Percentiles rank a stretch among this genome's conserved stretches.
Conservation (phyloP, 1,284 basidiomycete species). For the Testicularia cyperi region DNA sequence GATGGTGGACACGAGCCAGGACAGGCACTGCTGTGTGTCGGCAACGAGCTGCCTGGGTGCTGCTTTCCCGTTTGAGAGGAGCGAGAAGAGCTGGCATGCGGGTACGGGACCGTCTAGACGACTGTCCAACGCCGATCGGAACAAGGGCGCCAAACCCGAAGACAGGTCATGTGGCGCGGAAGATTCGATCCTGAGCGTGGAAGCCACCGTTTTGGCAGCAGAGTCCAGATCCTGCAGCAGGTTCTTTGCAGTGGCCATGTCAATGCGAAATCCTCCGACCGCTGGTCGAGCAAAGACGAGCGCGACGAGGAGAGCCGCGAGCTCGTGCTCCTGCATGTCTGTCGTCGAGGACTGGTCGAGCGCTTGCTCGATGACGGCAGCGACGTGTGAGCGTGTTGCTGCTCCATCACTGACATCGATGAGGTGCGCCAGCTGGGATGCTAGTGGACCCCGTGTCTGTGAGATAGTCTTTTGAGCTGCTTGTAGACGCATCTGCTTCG, state of each 20-base stretch:
- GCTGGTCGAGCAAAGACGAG: slow-evolving; percentile 25
- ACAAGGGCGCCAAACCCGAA: background rate
- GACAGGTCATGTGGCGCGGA: too few species aligned
- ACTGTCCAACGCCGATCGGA: slow-evolving; percentile 3
- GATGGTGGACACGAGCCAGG: slow-evolving; percentile 7
- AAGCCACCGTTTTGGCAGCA: background rate
- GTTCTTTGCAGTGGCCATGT: background rate
- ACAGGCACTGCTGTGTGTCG: slow-evolving; percentile 3
- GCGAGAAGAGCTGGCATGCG: slow-evolving; percentile 14
- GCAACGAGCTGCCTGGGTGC: background rate
- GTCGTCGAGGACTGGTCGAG: background rate
- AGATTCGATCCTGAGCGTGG: background rate
- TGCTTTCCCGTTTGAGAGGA: background rate
- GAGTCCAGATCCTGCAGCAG: slow-evolving; percentile 2
- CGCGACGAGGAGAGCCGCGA: background rate
- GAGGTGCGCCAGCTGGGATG: slow-evolving; percentile 14
- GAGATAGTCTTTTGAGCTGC: too few species aligned
- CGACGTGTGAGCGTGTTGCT: slow-evolving; percentile 1
- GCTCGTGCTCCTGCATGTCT: too few species aligned
- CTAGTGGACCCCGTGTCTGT: too few species aligned
- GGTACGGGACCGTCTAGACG: slow-evolving; percentile 7
- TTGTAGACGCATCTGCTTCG: too few species aligned
- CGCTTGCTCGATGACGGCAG: slow-evolving; percentile 1
- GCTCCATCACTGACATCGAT: slow-evolving; percentile 19
- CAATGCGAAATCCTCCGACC: slow-evolving; percentile 8